These are phyloP conservation scores for Leptodontidium sp. DNA, from an alignment of 2,329 filamentous ascomycete genomes.

Conservation along the genomic window DNA sequence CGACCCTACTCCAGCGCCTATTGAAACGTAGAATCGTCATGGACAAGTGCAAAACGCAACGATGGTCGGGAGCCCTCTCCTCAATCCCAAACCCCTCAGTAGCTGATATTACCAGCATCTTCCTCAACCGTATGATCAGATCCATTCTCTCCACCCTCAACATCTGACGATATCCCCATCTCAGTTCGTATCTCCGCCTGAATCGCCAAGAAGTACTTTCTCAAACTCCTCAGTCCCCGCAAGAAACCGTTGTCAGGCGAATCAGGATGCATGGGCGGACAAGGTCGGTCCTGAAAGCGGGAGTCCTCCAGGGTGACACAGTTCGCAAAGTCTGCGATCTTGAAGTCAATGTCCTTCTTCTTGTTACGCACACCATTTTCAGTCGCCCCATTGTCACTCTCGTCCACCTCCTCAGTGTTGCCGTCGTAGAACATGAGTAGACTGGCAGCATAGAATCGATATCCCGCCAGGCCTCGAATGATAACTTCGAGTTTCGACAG, in stretches of 20 bases:
- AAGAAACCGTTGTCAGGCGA: constrained; percentile 90
- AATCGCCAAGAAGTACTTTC: constrained; percentile 86
- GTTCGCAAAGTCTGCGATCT: constrained; percentile 98
- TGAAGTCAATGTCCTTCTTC: constrained; percentile 78
- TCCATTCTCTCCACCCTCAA: constrained; percentile 22
- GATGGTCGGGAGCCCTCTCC: not conserved
- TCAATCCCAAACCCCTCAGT: constrained; percentile 30
- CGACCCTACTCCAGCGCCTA: constrained; percentile 17
- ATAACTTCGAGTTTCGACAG: constrained; percentile 84
- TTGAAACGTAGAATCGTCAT: constrained; percentile 17
- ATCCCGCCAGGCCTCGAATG: constrained; percentile 79
- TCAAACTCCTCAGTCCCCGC: constrained; percentile 79
- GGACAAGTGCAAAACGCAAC: not conserved
- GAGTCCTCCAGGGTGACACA: constrained; percentile 89
- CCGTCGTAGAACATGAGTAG: constrained; percentile 96
- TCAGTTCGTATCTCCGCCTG: constrained; percentile 72
- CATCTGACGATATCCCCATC: constrained; percentile 29
- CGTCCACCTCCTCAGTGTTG: constrained; percentile 64
- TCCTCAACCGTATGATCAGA: constrained; percentile 31
- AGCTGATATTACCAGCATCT: constrained; percentile 43
- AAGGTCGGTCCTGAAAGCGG: constrained; percentile 63
- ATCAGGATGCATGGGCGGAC: constrained; percentile 82
- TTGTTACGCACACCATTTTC: constrained; percentile 49
- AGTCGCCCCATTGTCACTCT: constrained; percentile 51
- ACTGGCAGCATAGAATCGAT: constrained; percentile 95